Conservation (phyloP, 2,329 filamentous ascomycete genomes). For the Emmonsia crescens region DNA sequence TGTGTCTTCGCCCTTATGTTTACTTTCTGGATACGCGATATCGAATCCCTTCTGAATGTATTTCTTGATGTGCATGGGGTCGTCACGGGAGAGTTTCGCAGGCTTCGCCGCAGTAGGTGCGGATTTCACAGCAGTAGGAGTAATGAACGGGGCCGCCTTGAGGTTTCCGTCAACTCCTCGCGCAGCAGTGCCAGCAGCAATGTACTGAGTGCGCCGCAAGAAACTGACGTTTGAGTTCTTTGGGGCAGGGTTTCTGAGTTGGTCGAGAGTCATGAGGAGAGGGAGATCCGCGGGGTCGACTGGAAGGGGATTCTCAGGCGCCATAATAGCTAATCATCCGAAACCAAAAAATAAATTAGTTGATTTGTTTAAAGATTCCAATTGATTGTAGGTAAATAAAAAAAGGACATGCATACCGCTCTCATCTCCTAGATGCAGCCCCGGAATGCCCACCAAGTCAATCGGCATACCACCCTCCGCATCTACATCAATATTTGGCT, state of each 20-base stretch:
- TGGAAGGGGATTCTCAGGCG: constrained; percentile 57
- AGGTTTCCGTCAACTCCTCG: constrained; percentile 23
- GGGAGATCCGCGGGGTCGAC: constrained; percentile 75
- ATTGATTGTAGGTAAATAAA: constrained; percentile 2
- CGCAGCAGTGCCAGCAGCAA: constrained; percentile 36
- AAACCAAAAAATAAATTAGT: neutral
- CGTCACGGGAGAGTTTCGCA: constrained; percentile 37
- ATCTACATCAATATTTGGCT: constrained; percentile 92
- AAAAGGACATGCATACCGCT: constrained; percentile 50
- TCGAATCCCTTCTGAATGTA: constrained; percentile 55
- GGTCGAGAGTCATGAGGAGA: constrained; percentile 71
- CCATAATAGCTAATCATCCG: constrained; percentile 59
- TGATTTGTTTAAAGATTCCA: neutral
- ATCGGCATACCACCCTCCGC: constrained; percentile 96
- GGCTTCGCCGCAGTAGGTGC: constrained; percentile 16
- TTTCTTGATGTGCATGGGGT: constrained; percentile 50
- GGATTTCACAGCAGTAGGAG: constrained; percentile 9
- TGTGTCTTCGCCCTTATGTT: constrained; percentile 47
- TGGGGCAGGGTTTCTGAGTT: constrained; percentile 72
- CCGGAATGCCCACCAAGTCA: constrained; percentile 87
- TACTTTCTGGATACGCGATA: constrained; percentile 51
- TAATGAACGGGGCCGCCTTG: neutral
- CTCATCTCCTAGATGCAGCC: constrained; percentile 90
- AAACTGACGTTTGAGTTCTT: constrained; percentile 77
- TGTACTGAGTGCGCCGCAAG: constrained; percentile 92